phyloP scores from a whole-genome alignment of 495 filamentous ascomycete genomes.

The Penicillium manginii region DNA sequence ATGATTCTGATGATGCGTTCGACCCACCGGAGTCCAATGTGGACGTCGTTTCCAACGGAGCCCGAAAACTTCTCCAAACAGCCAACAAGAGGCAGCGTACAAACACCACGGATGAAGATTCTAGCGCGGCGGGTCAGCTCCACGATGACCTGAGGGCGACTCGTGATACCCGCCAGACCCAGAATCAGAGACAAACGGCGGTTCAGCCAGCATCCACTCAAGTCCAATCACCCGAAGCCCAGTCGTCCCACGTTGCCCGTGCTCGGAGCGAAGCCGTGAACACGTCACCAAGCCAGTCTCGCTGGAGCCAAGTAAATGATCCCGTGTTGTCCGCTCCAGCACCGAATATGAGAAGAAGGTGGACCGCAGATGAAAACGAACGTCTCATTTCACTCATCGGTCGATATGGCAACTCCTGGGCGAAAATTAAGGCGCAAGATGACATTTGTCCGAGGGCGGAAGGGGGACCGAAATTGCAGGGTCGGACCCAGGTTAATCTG shows the following conservation, averaged over 20 bases:
- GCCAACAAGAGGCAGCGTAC: constrained; percentile 15
- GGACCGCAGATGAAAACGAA: constrained; percentile 33
- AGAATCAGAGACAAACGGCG: not conserved
- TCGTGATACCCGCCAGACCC: not conserved
- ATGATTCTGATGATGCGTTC: constrained; percentile 21
- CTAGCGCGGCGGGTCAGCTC: constrained; percentile 16
- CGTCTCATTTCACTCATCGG: constrained; percentile 33
- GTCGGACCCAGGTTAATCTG: constrained; percentile 74
- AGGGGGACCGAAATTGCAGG: constrained; percentile 45
- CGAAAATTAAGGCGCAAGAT: constrained; percentile 34
- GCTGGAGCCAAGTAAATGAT: not conserved
- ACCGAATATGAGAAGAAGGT: constrained; percentile 7
- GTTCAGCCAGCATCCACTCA: not conserved
- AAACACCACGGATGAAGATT: not conserved
- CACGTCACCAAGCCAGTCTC: not conserved
- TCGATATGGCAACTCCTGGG: constrained; percentile 28
- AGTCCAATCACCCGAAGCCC: not conserved
- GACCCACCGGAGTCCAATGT: constrained; percentile 19
- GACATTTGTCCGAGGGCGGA: constrained; percentile 18
- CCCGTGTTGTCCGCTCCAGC: not conserved
- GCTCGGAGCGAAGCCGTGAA: constrained; percentile 2
- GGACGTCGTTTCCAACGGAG: constrained; percentile 19
- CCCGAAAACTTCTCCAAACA: constrained; percentile 23
- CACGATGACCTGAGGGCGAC: constrained; percentile 5
- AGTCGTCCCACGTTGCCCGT: not conserved